phyloP scores from a whole-genome alignment of 306 rosid species.

The Pyrus bretschneideri region DNA sequence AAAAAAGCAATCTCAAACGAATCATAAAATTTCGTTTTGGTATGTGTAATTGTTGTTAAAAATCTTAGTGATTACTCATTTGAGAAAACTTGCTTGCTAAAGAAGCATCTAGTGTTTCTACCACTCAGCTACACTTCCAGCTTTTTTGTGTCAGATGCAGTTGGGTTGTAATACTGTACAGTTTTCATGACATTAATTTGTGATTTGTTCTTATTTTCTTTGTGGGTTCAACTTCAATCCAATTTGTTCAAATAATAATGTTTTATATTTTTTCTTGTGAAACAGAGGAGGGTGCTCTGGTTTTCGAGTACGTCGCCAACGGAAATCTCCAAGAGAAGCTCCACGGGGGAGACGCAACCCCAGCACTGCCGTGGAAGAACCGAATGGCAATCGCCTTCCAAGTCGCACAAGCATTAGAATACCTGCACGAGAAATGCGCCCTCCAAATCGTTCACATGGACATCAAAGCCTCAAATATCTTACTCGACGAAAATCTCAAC shows the following conservation, averaged over 20 bases:
- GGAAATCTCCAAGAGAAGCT: slow-evolving; percentile 45
- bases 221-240: not conserved
- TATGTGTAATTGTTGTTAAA: too few relatives aligned
- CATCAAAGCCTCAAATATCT: slow-evolving; percentile 39
- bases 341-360: not conserved
- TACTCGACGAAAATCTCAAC: slow-evolving; percentile 30
- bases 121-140: not conserved
- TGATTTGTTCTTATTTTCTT: not conserved
- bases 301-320: slow-evolving; percentile 36
- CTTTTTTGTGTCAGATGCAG: not conserved
- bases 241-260: not conserved
- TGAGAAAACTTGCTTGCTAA: not conserved
- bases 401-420: slow-evolving; percentile 30
- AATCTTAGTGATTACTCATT: not conserved
- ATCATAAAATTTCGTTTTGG: too few relatives aligned
- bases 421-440: slow-evolving; percentile 32
- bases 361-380: slow-evolving; percentile 31
- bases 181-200: not conserved
- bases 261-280: not conserved
- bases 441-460: slow-evolving; percentile 47
- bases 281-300: slow-evolving; percentile 37
- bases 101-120: not conserved
- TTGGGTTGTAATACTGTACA: not conserved
- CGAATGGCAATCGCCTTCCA: slow-evolving; percentile 37
- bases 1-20: not conserved